Conservation (phyloP, 2,329 filamentous ascomycete genomes). For the Colletotrichum liaoningense region DNA sequence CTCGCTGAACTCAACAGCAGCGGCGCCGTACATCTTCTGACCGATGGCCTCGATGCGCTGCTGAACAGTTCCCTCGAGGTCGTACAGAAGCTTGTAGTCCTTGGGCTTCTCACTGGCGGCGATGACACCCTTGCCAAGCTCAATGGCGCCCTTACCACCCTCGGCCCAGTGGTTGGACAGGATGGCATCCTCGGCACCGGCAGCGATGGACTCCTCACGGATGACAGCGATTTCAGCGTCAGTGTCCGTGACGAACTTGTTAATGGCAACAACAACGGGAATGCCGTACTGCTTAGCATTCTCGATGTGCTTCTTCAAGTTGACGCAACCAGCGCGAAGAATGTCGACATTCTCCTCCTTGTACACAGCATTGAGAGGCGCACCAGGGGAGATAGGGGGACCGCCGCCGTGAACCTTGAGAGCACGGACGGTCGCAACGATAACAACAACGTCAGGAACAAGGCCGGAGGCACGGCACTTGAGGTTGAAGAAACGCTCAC, state of each 20-base stretch:
- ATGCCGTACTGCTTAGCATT: slow-evolving; percentile 92
- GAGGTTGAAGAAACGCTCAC: slow-evolving; percentile 99
- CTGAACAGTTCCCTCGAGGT: slow-evolving; percentile 81
- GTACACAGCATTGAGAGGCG: slow-evolving; percentile 87
- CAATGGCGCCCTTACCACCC: slow-evolving; percentile 89
- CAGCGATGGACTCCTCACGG: slow-evolving; percentile 89
- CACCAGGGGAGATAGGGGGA: slow-evolving; percentile 91
- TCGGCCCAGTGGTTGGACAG: slow-evolving; percentile 97
- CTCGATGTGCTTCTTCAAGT: slow-evolving; percentile 93
- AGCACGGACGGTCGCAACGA: slow-evolving; percentile 94
- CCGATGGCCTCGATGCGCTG: slow-evolving; percentile 92
- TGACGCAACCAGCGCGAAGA: slow-evolving; percentile 89
- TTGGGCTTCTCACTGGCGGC: slow-evolving; percentile 85
- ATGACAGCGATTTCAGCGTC: slow-evolving; percentile 91
- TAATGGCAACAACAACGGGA: slow-evolving; percentile 96
- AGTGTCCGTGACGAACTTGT: slow-evolving; percentile 94
- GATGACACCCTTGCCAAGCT: slow-evolving; percentile 89
- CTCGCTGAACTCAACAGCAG: slow-evolving; percentile 90
- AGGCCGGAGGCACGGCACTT: slow-evolving; percentile 97
- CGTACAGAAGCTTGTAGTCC: slow-evolving; percentile 89
- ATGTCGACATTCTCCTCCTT: slow-evolving; percentile 93
- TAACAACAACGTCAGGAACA: slow-evolving; percentile 90
- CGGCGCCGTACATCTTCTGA: slow-evolving; percentile 93
- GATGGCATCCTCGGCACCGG: slow-evolving; percentile 93
- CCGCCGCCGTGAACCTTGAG: slow-evolving; percentile 97